Evolutionary conservation across 1,284 basidiomycete species (phyloP).

Genomic region (Nidula niveotomentosa): DNA sequence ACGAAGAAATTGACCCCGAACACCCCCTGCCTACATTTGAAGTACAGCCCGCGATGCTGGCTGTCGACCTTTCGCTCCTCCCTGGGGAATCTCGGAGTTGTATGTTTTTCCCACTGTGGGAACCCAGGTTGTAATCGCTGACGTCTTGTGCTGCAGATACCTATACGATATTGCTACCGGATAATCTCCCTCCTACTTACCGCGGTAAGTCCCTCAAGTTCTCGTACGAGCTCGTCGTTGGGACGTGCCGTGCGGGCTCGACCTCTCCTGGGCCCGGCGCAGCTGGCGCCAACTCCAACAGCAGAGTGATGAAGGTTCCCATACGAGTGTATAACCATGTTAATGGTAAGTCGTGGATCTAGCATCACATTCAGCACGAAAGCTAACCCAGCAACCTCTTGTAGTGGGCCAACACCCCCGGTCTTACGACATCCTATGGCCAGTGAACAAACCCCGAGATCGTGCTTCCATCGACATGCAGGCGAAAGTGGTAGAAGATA

Average conservation of each 20-base stretch:
- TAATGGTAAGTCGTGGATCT: conserved; percentile 40
- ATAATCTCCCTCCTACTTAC: conserved; percentile 87
- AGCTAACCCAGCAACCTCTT: no score
- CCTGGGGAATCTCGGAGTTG: conserved; percentile 85
- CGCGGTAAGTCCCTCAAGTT: conserved; percentile 83
- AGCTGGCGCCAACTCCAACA: conserved; percentile 52
- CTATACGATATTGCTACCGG: conserved; percentile 76
- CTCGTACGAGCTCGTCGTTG: conserved; percentile 86
- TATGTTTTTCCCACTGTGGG: conserved; percentile 37
- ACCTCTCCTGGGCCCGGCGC: conserved; percentile 22
- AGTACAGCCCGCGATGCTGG: conserved; percentile 81
- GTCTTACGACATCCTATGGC: conserved; percentile 75
- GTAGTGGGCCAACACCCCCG: conserved; percentile 51
- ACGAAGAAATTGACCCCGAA: conserved; percentile 60
- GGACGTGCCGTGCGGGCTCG: conserved; percentile 69
- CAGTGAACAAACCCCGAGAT: conserved; percentile 41
- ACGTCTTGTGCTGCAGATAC: conserved; percentile 55
- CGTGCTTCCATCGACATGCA: conserved; percentile 19
- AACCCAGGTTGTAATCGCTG: not conserved
- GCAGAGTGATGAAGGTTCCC: conserved; percentile 85
- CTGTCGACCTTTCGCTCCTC: conserved; percentile 73
- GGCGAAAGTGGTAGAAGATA: conserved; percentile 31
- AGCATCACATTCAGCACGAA: no score
- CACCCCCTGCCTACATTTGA: conserved; percentile 78
- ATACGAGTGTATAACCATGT: conserved; percentile 88